Evolutionary conservation across 345 rosid genomes (phyloP).

Genomic region (Melaleuca alternifolia): DNA sequence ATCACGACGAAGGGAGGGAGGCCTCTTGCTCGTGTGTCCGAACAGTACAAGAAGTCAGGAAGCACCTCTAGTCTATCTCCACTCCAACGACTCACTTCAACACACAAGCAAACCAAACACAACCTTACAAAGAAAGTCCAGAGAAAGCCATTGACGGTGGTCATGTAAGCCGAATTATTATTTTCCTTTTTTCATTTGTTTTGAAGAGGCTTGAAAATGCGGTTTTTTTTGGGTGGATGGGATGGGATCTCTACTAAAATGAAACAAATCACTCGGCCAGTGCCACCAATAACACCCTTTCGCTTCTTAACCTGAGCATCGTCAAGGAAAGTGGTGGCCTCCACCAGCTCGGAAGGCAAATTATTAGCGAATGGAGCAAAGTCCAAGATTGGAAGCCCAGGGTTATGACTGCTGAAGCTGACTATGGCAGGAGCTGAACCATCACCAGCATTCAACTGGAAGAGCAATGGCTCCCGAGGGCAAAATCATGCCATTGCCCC

Average conservation of each 20-base stretch:
- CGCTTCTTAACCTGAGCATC: slow-evolving; percentile 74
- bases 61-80: not conserved
- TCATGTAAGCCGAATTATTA: too few relatives aligned
- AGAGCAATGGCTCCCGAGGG: slow-evolving; percentile 61
- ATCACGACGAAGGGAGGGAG: not conserved
- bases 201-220: too few relatives aligned
- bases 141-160: too few relatives aligned
- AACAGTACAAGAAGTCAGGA: not conserved
- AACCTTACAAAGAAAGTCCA: too few relatives aligned
- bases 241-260: too few relatives aligned
- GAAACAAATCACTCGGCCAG: slow-evolving; percentile 13
- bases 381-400: slow-evolving; percentile 41
- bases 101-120: too few relatives aligned
- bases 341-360: too few relatives aligned
- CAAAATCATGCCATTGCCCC: too few relatives aligned
- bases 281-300: slow-evolving; percentile 81
- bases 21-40: not conserved
- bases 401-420: slow-evolving; percentile 59
- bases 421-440: slow-evolving; percentile 33
- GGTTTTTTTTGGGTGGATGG: too few relatives aligned
- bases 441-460: slow-evolving; percentile 49
- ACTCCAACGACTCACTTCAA: not conserved
- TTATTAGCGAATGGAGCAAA: slow-evolving; percentile 63
- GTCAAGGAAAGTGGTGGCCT: slow-evolving; percentile 41
- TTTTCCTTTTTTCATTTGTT: too few relatives aligned